Evolutionary conservation across 768 basidiomycete genomes (phyloP).

Genomic region (Macrolepiota fuliginosa): DNA sequence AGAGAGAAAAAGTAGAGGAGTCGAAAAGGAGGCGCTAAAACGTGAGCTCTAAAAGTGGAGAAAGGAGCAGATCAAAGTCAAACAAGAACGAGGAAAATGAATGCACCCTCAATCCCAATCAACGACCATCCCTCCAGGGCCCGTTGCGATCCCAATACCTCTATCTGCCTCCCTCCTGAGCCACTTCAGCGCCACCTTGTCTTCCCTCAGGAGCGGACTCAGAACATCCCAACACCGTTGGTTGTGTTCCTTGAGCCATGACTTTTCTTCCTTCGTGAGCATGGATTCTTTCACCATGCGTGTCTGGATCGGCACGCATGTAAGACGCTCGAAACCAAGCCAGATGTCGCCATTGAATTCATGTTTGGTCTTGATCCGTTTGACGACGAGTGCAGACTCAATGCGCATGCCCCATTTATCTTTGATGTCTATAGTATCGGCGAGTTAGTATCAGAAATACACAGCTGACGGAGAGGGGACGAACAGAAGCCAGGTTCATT

Average conservation of each 20-base stretch:
- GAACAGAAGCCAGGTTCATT: conserved; percentile 93
- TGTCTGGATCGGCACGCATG: conserved; percentile 92
- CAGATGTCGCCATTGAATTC: conserved; percentile 73
- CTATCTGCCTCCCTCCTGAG: conserved; percentile 74
- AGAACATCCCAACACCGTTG: conserved; percentile 64
- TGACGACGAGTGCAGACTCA: conserved; percentile 81
- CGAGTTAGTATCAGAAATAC: conserved; percentile 13
- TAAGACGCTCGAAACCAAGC: conserved; percentile 90
- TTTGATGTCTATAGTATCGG: conserved; percentile 52
- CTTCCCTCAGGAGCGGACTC: conserved; percentile 65
- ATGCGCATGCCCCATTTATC: conserved; percentile 89
- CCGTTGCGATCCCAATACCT: conserved; percentile 68
- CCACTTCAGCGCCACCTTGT: conserved; percentile 81
- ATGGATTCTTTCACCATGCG: conserved; percentile 83
- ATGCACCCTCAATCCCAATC: conserved; percentile 66
- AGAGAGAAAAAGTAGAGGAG: not conserved
- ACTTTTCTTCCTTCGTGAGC: conserved; percentile 81
- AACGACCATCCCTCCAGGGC: conserved; percentile 69
- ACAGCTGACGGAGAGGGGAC: conserved; percentile 26
- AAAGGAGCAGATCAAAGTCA: not conserved
- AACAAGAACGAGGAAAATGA: not conserved
- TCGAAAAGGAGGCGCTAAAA: not conserved
- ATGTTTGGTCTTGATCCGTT: conserved; percentile 66
- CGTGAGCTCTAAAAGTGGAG: conserved; percentile 1
- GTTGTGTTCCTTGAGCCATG: conserved; percentile 92